Percentiles rank a stretch among this genome's conserved stretches.
Conservation (phyloP, 2,329 filamentous ascomycete genomes). For the Talaromyces piceae region DNA sequence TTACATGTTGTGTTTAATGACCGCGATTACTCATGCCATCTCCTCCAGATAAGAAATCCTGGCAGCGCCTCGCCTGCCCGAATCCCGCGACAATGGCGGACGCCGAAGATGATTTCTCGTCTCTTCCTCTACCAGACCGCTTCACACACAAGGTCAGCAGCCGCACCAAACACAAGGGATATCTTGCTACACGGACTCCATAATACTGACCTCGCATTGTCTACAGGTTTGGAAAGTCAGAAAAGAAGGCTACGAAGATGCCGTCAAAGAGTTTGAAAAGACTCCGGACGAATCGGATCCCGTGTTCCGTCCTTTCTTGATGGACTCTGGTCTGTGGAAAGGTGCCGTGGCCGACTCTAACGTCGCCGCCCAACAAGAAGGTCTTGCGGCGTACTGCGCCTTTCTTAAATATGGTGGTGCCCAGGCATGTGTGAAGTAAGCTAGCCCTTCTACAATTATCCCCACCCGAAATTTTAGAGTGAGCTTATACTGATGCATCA, state of each 20-base stretch:
- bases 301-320: slow-evolving; percentile 77
- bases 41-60: background rate
- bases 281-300: slow-evolving; percentile 80
- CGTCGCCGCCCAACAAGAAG: slow-evolving; percentile 93
- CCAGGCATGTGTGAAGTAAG: slow-evolving; percentile 65
- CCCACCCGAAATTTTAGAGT: too few species aligned
- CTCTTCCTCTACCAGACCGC: slow-evolving; percentile 35
- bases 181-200: background rate
- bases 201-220: slow-evolving; percentile 4
- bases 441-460: too few species aligned
- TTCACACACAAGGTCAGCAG: slow-evolving; percentile 36
- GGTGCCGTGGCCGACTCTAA: slow-evolving; percentile 88
- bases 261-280: slow-evolving; percentile 74
- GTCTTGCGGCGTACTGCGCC: slow-evolving; percentile 75
- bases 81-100: slow-evolving; percentile 31
- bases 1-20: background rate
- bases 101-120: slow-evolving; percentile 36
- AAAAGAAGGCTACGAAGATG: slow-evolving; percentile 91
- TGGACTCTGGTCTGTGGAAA: slow-evolving; percentile 84
- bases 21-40: background rate
- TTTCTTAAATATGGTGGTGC: slow-evolving; percentile 87
- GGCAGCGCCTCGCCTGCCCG: slow-evolving; percentile 6
- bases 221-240: slow-evolving; percentile 89
- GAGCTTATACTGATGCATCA: too few species aligned
- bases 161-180: too few species aligned